A percentile compares a stretch with the other conserved stretches of the same genome.
These are phyloP conservation scores for Dioszegia aurantiaca DNA, from an alignment of 768 basidiomycete genomes.

Conservation along the genomic window DNA sequence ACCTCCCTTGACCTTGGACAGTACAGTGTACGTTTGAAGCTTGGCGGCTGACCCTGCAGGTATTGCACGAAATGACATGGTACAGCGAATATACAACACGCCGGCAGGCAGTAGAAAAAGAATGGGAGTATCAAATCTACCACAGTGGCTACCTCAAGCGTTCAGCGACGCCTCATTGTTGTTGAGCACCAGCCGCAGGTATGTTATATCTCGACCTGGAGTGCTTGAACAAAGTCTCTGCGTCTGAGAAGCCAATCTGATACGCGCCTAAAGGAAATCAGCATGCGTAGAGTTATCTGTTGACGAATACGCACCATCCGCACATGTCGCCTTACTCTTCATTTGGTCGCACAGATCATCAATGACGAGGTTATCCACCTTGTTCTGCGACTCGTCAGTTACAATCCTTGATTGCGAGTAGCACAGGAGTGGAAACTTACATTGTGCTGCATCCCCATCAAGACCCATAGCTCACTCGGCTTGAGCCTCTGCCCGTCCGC, in stretches of 20 bases:
- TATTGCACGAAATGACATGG: too few species aligned
- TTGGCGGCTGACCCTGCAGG: too few species aligned
- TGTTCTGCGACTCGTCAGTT: slow-evolving; percentile 17
- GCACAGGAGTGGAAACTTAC: slow-evolving; percentile 19
- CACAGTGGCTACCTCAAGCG: too few species aligned
- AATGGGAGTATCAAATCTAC: too few species aligned
- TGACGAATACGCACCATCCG: slow-evolving; percentile 38
- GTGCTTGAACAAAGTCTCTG: slow-evolving; percentile 7
- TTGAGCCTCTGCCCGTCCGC: slow-evolving; percentile 35
- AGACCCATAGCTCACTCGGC: slow-evolving; percentile 41
- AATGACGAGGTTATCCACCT: slow-evolving; percentile 39
- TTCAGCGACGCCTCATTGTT: too few species aligned
- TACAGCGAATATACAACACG: not conserved
- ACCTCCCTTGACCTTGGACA: too few species aligned
- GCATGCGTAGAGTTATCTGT: not conserved
- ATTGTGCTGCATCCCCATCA: slow-evolving; percentile 29
- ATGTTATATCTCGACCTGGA: too few species aligned
- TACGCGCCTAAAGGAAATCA: slow-evolving; percentile 6
- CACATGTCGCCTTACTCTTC: slow-evolving; percentile 42
- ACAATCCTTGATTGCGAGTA: too few species aligned
- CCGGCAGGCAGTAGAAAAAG: too few species aligned
- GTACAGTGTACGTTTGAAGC: too few species aligned
- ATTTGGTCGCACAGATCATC: slow-evolving; percentile 51
- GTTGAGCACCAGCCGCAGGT: too few species aligned
- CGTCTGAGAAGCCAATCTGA: slow-evolving; percentile 1